Percentiles rank a stretch among this genome's conserved stretches.
Conservation (phyloP, 208 protist genomes). For the Trypanosoma avium region DNA sequence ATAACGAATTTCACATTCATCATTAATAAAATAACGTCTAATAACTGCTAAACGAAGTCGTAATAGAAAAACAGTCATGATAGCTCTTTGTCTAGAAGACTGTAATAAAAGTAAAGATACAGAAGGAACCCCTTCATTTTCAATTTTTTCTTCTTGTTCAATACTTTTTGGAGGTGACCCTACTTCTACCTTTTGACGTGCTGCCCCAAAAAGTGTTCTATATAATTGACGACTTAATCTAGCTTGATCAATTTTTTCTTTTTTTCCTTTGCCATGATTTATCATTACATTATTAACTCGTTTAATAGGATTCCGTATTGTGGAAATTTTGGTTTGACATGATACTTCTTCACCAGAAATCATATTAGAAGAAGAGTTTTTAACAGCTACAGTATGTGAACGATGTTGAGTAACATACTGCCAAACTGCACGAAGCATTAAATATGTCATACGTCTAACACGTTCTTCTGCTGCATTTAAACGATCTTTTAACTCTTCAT, state of each 20-base stretch:
- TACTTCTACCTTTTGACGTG: slow-evolving; percentile 14
- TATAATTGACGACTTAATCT: slow-evolving; percentile 24
- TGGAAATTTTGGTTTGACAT: neutral
- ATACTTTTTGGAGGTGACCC: neutral
- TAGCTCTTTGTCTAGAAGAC: slow-evolving; percentile 48
- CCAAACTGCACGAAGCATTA: slow-evolving; percentile 67
- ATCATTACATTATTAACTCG: neutral
- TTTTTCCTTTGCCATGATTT: neutral
- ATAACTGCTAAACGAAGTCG: slow-evolving; percentile 51
- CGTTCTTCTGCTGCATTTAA: slow-evolving; percentile 39
- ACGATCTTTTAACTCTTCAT: slow-evolving; percentile 28
- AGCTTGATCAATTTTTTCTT: slow-evolving; percentile 8
- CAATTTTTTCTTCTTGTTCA: neutral
- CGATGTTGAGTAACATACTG: slow-evolving; percentile 40
- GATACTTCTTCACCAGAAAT: neutral
- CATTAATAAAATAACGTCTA: slow-evolving; percentile 24
- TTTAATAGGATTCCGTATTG: neutral
- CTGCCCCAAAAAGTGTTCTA: slow-evolving; percentile 17
- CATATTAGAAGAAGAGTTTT: neutral
- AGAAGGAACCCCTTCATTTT: slow-evolving; percentile 29
- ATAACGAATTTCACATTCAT: slow-evolving; percentile 53
- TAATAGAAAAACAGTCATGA: slow-evolving; percentile 58
- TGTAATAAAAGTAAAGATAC: slow-evolving; percentile 65
- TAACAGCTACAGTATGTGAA: slow-evolving; percentile 2
- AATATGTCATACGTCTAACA: slow-evolving; percentile 36